Percentiles rank a stretch among this genome's conserved stretches.
Conservation (phyloP, 1,139 yeast genomes). For the Pichia sp. region DNA sequence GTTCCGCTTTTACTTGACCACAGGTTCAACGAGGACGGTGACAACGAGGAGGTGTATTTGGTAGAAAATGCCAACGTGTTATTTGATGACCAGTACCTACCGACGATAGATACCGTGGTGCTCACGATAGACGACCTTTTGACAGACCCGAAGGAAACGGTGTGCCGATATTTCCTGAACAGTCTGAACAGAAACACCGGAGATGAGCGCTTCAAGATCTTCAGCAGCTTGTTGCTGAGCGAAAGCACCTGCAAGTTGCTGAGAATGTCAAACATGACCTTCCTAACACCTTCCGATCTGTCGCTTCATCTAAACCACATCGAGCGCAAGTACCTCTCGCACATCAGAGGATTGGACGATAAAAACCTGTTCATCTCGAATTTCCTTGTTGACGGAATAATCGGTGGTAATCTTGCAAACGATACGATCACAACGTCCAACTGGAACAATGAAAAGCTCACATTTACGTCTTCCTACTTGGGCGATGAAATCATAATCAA, state of each 20-base stretch:
- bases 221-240: conserved; percentile 19
- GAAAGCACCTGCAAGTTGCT: conserved; percentile 19
- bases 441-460: conserved; percentile 28
- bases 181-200: conserved; percentile 18
- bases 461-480: conserved; percentile 27
- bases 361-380: conserved; percentile 34
- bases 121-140: conserved; percentile 64
- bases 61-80: conserved; percentile 55
- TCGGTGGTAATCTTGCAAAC: conserved; percentile 36
- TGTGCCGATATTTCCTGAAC: conserved; percentile 20
- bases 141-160: conserved; percentile 18
- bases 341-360: conserved; percentile 37
- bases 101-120: conserved; percentile 65
- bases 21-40: conserved; percentile 14
- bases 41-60: conserved; percentile 19
- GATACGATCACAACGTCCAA: conserved; percentile 22
- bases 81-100: conserved; percentile 61
- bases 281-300: conserved; percentile 45
- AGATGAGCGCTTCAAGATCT: conserved; percentile 16
- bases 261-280: conserved; percentile 33
- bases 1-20: conserved; percentile 30
- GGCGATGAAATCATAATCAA: conserved; percentile 36
- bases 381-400: conserved; percentile 35
- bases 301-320: conserved; percentile 39
- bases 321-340: conserved; percentile 45